Conservation (phyloP, 148 eudicot species). For the Rhododendron ovatum region DNA sequence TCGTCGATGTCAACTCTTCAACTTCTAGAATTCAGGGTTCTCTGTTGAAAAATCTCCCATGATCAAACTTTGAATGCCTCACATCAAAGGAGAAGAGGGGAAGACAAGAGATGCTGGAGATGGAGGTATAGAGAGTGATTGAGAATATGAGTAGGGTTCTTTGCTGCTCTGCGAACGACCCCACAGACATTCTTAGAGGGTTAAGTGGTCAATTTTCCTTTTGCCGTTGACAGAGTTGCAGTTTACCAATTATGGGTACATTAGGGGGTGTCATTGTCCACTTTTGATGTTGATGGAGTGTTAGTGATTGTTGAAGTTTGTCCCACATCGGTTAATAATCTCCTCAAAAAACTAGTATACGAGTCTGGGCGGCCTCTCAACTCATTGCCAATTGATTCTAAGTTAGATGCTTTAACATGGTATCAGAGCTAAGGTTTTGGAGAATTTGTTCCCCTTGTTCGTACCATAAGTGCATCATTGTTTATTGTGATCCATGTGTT, state of each 20-base stretch:
- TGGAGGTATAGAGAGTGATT: not conserved
- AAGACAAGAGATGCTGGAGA: not conserved
- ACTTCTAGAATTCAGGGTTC: not conserved
- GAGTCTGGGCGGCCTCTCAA: too few species aligned
- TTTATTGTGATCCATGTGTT: too few species aligned
- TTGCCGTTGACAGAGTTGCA: not conserved
- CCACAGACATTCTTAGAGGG: not conserved
- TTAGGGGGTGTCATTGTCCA: not conserved
- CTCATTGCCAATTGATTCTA: too few species aligned
- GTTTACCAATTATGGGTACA: not conserved
- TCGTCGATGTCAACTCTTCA: not conserved
- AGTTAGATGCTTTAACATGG: too few species aligned
- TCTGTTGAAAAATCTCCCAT: not conserved
- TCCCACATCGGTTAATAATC: too few species aligned
- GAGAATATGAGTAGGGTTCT: not conserved
- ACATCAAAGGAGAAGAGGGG: not conserved
- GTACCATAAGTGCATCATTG: too few species aligned
- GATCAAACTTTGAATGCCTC: not conserved
- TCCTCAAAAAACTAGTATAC: too few species aligned
- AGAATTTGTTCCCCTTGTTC: too few species aligned
- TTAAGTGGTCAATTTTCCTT: not conserved
- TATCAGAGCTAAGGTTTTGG: too few species aligned
- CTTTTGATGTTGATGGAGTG: not conserved
- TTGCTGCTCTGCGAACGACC: not conserved
- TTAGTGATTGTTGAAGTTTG: not conserved